These are phyloP conservation scores for Aspergillus sp. DNA, from an alignment of 2,329 filamentous ascomycete species.

Conservation along the genomic window DNA sequence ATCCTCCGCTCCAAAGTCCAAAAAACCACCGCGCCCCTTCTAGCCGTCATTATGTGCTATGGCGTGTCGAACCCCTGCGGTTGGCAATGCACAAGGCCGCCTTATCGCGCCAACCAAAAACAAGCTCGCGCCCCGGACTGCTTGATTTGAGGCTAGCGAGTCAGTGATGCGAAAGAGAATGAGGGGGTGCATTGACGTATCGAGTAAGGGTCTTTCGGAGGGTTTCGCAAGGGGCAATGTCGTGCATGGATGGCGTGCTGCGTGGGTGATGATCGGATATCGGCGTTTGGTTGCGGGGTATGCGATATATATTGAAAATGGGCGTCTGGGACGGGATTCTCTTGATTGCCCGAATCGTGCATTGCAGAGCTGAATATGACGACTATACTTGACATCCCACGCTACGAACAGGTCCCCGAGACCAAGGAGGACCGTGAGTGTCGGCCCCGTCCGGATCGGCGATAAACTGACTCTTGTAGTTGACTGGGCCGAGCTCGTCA, in stretches of 20 bases:
- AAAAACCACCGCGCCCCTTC: neutral
- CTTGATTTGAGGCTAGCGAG: neutral
- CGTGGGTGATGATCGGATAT: neutral
- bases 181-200: neutral
- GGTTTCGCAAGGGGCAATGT: neutral
- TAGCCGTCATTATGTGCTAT: conserved; percentile 13
- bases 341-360: too few relatives aligned
- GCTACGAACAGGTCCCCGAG: conserved; percentile 52
- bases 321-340: too few relatives aligned
- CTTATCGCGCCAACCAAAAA: conserved; percentile 6
- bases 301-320: neutral
- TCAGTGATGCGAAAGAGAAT: neutral
- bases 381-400: conserved; percentile 1
- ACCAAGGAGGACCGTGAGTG: conserved; percentile 47
- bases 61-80: conserved; percentile 26
- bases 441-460: too few relatives aligned
- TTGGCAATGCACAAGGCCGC: neutral
- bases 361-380: neutral
- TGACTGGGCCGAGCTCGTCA: conserved; percentile 61
- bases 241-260: conserved; percentile 30
- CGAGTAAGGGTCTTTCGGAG: neutral
- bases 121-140: neutral
- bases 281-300: conserved; percentile 20
- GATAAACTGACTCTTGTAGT: conserved; percentile 24
- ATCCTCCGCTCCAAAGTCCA: too few relatives aligned